Evolutionary conservation across 257 asterid species (phyloP).

Genomic region (Primulina tabacum): DNA sequence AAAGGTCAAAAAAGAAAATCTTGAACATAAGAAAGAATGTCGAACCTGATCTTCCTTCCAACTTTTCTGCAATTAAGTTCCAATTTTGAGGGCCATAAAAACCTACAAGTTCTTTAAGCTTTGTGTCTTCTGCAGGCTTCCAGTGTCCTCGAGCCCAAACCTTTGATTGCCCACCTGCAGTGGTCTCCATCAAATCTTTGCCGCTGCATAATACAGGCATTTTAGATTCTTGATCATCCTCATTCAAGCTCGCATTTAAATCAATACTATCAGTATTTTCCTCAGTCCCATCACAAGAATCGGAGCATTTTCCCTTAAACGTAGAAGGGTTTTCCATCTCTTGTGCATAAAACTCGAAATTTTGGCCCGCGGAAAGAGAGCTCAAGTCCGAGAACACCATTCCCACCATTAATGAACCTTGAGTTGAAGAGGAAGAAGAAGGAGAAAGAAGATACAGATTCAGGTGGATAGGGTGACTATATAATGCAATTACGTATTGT

Average conservation of each 20-base stretch:
- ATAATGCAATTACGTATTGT: conserved; percentile 14
- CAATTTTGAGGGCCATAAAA: conserved; percentile 88
- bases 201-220: conserved; percentile 29
- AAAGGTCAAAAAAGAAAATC: neutral
- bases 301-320: too few relatives aligned
- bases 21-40: neutral
- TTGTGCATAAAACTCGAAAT: neutral
- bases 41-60: conserved; percentile 79
- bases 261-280: conserved; percentile 31
- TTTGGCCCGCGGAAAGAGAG: conserved; percentile 32
- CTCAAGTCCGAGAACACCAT: conserved; percentile 41
- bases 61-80: conserved; percentile 79
- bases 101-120: conserved; percentile 77
- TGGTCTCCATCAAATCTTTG: conserved; percentile 27
- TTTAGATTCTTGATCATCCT: conserved; percentile 29
- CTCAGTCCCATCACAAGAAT: neutral
- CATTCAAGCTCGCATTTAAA: conserved; percentile 44
- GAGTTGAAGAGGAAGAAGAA: neutral
- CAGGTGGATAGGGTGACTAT: conserved; percentile 17
- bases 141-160: conserved; percentile 82
- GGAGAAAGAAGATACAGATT: conserved; percentile 19
- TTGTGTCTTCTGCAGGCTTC: conserved; percentile 89
- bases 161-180: conserved; percentile 43
- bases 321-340: neutral
- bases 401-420: conserved; percentile 41